phyloP scores from a whole-genome alignment of 768 basidiomycete species.

The Leccinellum rugosiceps region DNA sequence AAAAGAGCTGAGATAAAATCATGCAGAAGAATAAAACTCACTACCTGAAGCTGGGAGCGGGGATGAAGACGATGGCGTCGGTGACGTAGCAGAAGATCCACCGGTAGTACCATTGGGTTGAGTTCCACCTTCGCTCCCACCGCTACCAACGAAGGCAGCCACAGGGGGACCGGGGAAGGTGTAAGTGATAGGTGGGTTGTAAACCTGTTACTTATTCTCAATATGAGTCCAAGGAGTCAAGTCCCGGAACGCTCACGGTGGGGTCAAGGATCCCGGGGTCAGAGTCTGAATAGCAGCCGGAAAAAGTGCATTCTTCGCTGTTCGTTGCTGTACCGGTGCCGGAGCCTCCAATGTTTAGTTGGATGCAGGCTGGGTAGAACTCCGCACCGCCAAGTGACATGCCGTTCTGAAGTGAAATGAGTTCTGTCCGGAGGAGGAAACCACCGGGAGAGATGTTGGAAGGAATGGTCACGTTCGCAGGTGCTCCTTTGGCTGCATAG shows the following conservation, averaged over 20 bases:
- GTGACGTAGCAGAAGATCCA: conserved; percentile 11
- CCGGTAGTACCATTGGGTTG: conserved; percentile 22
- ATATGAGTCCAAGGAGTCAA: neutral
- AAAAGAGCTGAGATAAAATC: neutral
- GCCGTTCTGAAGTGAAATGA: conserved; percentile 75
- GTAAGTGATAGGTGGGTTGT: conserved; percentile 36
- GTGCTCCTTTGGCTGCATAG: conserved; percentile 33
- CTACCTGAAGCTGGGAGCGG: conserved; percentile 14
- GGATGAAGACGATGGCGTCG: conserved; percentile 12
- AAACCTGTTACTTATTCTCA: conserved; percentile 20
- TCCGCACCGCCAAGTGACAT: conserved; percentile 50
- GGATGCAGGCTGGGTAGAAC: conserved; percentile 32
- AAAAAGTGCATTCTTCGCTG: conserved; percentile 50
- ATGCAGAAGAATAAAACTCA: conserved; percentile 10
- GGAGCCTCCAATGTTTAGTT: conserved; percentile 29
- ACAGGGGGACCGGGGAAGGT: conserved; percentile 53
- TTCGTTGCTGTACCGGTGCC: conserved; percentile 18
- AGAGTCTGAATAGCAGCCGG: conserved; percentile 65
- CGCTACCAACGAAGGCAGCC: conserved; percentile 37
- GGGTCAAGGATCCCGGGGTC: conserved; percentile 68
- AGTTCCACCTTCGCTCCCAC: conserved; percentile 12
- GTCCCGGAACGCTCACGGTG: conserved; percentile 27
- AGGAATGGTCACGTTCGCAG: conserved; percentile 45
- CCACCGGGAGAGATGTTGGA: conserved; percentile 56
- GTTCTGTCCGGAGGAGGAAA: conserved; percentile 75